Conservation (phyloP, 306 rosid species). For the Alnus rubra region DNA sequence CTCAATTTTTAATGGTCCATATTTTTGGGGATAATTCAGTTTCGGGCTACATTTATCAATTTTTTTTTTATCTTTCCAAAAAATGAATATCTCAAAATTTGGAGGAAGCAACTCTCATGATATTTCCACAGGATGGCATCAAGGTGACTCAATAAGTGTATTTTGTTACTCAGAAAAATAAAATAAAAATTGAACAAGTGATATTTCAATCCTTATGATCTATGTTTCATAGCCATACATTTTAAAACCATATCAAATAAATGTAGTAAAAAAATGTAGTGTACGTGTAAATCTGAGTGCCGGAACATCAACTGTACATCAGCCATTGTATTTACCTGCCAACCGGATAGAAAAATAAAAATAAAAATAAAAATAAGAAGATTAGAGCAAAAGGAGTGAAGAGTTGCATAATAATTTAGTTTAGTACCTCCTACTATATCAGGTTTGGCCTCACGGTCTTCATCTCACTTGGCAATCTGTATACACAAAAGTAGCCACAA, state of each 20-base stretch:
- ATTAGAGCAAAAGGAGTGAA: not conserved
- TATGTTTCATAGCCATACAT: not conserved
- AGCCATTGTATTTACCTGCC: not conserved
- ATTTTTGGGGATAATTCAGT: not conserved
- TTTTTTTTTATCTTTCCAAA: no score
- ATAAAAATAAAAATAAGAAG: not conserved
- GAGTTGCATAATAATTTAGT: not conserved
- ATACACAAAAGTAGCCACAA: not conserved
- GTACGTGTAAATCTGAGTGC: not conserved
- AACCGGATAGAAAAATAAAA: not conserved
- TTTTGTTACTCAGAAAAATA: no score
- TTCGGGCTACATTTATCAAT: not conserved
- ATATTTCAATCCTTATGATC: not conserved
- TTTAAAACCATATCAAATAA: not conserved
- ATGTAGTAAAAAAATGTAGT: not conserved
- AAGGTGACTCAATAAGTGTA: no score
- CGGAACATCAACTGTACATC: not conserved
- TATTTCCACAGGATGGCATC: not conserved
- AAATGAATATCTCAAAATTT: not conserved
- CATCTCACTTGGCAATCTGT: slow-evolving; percentile 10
- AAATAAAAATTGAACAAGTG: not conserved
- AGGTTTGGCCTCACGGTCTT: not conserved
- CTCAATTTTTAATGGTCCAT: not conserved
- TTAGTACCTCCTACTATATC: not conserved
- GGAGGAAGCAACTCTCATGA: not conserved